Conservation (phyloP, 116 monocot genomes). For the Cymodocea nodosa region DNA sequence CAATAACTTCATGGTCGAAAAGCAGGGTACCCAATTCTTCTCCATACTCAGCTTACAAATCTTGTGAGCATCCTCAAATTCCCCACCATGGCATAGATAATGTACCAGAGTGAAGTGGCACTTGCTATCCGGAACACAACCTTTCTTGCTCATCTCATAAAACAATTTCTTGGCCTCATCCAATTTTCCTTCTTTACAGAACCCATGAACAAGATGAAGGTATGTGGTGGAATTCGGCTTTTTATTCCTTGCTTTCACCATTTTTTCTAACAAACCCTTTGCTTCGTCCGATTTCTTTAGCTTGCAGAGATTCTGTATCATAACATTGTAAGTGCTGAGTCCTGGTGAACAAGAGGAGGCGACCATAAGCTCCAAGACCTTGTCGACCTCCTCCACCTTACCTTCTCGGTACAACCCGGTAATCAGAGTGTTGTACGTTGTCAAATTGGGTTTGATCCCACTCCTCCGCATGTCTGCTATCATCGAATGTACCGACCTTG, state of each 20-base stretch:
- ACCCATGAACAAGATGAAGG: conserved; percentile 39
- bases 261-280: conserved; percentile 43
- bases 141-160: conserved; percentile 24
- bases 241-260: conserved; percentile 18
- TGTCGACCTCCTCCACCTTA: conserved; percentile 47
- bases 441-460: conserved; percentile 45
- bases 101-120: conserved; percentile 59
- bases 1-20: conserved; percentile 65
- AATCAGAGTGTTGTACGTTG: conserved; percentile 46
- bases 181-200: conserved; percentile 42
- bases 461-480: conserved; percentile 58
- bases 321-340: conserved; percentile 39
- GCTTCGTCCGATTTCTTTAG: conserved; percentile 36
- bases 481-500: conserved; percentile 56
- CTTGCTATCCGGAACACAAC: conserved; percentile 33
- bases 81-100: conserved; percentile 58
- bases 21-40: conserved; percentile 70
- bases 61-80: conserved; percentile 52
- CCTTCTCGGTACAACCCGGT: conserved; percentile 61
- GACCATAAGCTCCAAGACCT: conserved; percentile 64
- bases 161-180: conserved; percentile 44
- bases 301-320: conserved; percentile 67
- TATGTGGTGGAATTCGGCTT: conserved; percentile 46
- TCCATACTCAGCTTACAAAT: conserved; percentile 47
- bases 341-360: conserved; percentile 25